Evolutionary conservation across 2,329 filamentous ascomycete species (phyloP), one percentile per base, ranked within the genome.

Genomic region (Sporothrix globosa): DNA sequence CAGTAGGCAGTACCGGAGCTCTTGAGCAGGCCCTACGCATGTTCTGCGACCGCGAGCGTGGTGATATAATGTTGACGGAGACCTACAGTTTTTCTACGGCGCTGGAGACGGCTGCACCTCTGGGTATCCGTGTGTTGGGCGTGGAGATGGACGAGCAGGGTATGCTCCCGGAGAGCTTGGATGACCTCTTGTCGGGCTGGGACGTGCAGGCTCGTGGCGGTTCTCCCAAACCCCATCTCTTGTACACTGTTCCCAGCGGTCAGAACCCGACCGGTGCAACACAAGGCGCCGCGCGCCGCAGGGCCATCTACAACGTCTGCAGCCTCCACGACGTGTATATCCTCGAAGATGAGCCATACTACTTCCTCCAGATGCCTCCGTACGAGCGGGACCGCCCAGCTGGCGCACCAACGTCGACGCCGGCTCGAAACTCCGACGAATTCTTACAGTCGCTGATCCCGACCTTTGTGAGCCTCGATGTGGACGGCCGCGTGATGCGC

Each of bases 211-310:
- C 78, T 4, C 78, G 82, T 9, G 77, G 76, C 27, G 82, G 83
- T 4, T 81, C 80, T 14, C 77, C 82, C 72, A 87, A 84, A 75
- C 87, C 87, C 10, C 83, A 85, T 61, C 77, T 89, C 5, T 77
- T 89, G 5, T 89, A 89, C 75, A 88, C 86, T 0, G 86, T 89
- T 4, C 87, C 87, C 1, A 93, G 92, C 0, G 94, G 94, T 1
- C 93, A 97, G 81, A 97, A 97, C 79, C 94, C 94, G 0, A 97
- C 93, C 0, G 94, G 94, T 10, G 90, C 93, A 13, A 97, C 93
- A 3, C 92, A 95, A 79, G 85, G 89, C 53, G 78, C 81, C 4
- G 83, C 88, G 77, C 85, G 94, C 70, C 85, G 93, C 68, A 84
- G 84, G 74, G 91, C 88, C 27, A 84, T 97, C 60, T 97, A 97